These are phyloP conservation scores for Trichoderma oligosporum DNA, from an alignment of 2,329 filamentous ascomycete genomes.

Conservation along the genomic window DNA sequence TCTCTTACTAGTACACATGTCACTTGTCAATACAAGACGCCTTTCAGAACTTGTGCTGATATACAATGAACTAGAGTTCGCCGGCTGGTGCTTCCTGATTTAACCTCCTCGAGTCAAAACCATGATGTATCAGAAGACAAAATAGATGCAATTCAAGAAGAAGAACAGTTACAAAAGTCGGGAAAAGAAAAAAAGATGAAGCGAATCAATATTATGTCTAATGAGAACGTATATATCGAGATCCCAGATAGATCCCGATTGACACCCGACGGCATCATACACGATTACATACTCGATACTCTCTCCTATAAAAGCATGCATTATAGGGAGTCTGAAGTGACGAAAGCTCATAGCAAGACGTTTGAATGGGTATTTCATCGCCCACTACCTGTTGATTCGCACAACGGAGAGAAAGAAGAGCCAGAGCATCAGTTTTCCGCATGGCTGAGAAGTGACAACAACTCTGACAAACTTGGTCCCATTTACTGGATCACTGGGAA, in stretches of 20 bases:
- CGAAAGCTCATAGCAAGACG: conserved; percentile 31
- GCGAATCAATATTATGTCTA: neutral
- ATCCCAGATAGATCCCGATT: neutral
- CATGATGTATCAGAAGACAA: neutral
- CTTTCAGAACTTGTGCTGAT: neutral
- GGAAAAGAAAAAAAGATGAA: conserved; percentile 1
- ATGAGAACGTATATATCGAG: conserved; percentile 1
- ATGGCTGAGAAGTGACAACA: conserved; percentile 30
- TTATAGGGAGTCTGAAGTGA: conserved; percentile 32
- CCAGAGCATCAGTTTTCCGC: conserved; percentile 24
- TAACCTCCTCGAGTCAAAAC: neutral
- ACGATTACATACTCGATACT: conserved; percentile 32
- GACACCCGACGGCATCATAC: conserved; percentile 26
- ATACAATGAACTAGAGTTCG: neutral
- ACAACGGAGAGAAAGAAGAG: neutral
- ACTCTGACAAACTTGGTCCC: conserved; percentile 22
- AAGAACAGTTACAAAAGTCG: neutral
- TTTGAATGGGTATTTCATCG: conserved; percentile 38
- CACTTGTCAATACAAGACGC: neutral
- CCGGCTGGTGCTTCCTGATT: neutral
- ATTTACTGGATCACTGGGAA: conserved; percentile 41
- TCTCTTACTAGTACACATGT: neutral
- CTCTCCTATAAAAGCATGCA: conserved; percentile 34
- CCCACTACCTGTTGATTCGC: neutral
- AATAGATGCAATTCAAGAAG: neutral